Evolutionary conservation across 495 filamentous ascomycete species (phyloP), one percentile per base, ranked within the genome.

Genomic region (Hypoxylon lienhwacheense): DNA sequence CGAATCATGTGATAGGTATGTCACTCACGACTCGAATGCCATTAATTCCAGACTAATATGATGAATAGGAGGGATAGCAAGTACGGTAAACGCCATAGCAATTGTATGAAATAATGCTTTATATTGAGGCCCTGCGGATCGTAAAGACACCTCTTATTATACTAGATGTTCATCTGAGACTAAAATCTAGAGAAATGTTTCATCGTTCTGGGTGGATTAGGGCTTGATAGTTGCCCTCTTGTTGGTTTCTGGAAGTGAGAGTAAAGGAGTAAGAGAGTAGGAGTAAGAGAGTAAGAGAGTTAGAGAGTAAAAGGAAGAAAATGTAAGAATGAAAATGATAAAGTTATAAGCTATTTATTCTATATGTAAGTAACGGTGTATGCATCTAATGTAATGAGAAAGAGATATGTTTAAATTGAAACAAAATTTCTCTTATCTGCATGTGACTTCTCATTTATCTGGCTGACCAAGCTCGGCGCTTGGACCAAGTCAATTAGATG

Each of bases 1-100:
- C 77, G 25, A 73, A 77, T 50, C 76, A 82, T 59, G 79, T 76
- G 11, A 50, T 34, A 46, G 50, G 63, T 59, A 69, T 53, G 71
- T 71, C 14, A 10, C 3, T 4, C 71, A 6, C 2, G 7, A 1
- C 7, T 29, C 4, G 3, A 5, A 8, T 20, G 16, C 3, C 19
- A 20, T 21, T 29, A 32, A 45, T 31, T 10, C 69, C 55, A 46
- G 65, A 53, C 74, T 72, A 71, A 63, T 40, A 64, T 48, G 15
- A 43, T 33, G 24, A 47, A 11, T 43, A 55, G 66, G 63, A n/a
- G 67, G 67, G 11, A 46, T 71, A 41, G 54, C 60, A 33, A 66
- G 41, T 10, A 59, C 64, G 33, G 61, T 58, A 11, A 70, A 68
- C 48, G 66, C 55, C 35, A 72, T 75, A 12, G 77, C 74, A 14